phyloP scores from a whole-genome alignment of 148 eudicot genomes.

The Heliosperma pusillum region DNA sequence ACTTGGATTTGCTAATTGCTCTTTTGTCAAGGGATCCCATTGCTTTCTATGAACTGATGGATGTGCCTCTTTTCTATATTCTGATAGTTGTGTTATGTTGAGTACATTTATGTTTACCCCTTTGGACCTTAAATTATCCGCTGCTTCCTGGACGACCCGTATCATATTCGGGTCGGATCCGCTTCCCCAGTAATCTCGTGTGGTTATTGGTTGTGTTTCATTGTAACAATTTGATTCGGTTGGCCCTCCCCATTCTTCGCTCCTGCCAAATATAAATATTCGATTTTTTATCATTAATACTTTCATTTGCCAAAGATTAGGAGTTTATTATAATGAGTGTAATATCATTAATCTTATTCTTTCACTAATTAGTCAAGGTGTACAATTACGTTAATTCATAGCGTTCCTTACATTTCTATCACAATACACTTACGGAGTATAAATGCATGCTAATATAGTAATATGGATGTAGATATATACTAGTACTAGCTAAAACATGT shows the following conservation, averaged over 20 bases:
- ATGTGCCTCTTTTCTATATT: constrained; percentile 71
- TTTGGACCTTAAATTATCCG: constrained; percentile 36
- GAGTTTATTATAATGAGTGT: too few relatives aligned
- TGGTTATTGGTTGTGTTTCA: constrained; percentile 55
- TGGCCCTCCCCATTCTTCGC: constrained; percentile 77
- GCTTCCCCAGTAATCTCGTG: constrained; percentile 51
- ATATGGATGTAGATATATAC: too few relatives aligned
- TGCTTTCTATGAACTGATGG: constrained; percentile 36
- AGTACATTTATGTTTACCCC: constrained; percentile 56
- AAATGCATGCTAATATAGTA: too few relatives aligned
- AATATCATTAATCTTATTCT: too few relatives aligned
- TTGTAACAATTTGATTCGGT: constrained; percentile 51
- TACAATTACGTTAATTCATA: too few relatives aligned
- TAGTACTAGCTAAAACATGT: too few relatives aligned
- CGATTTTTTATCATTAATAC: neutral
- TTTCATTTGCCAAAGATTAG: too few relatives aligned
- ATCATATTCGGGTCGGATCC: constrained; percentile 65
- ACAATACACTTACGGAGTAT: too few relatives aligned
- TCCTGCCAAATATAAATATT: constrained; percentile 35
- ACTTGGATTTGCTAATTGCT: constrained; percentile 36
- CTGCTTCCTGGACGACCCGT: constrained; percentile 38
- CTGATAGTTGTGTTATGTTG: constrained; percentile 81
- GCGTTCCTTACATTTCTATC: too few relatives aligned
- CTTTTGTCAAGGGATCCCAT: constrained; percentile 26
- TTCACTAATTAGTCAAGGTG: too few relatives aligned